Conservation (phyloP, 495 filamentous ascomycete genomes). For the Lineolata rhizophorae region DNA sequence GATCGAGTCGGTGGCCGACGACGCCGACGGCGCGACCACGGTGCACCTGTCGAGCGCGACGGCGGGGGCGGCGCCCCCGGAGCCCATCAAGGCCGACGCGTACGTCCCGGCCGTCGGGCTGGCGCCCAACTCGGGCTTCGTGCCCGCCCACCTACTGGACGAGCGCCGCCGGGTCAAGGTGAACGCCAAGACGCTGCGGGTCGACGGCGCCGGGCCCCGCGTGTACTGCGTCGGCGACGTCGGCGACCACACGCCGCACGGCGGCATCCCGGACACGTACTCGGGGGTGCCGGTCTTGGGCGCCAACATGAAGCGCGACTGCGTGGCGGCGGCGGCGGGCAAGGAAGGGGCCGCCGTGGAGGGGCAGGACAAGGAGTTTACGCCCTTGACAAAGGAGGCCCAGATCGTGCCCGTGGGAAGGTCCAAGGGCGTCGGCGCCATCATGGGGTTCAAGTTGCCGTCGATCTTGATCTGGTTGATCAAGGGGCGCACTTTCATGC, state of each 20-base stretch:
- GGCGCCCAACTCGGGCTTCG: slow-evolving; percentile 23
- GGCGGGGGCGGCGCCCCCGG: background rate
- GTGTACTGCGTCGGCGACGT: slow-evolving; percentile 29
- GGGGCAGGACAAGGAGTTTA: slow-evolving; percentile 13
- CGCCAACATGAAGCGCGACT: slow-evolving; percentile 24
- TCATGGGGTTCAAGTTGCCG: slow-evolving; percentile 29
- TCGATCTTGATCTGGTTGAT: slow-evolving; percentile 33
- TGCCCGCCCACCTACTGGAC: slow-evolving; percentile 17
- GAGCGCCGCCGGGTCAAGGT: slow-evolving; percentile 21
- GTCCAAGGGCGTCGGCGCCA: slow-evolving; percentile 31
- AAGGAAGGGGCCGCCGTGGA: background rate
- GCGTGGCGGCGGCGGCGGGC: slow-evolving; percentile 8
- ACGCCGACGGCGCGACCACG: slow-evolving; percentile 9
- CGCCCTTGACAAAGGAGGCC: slow-evolving; percentile 13
- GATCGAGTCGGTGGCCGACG: slow-evolving; percentile 7
- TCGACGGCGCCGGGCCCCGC: slow-evolving; percentile 24
- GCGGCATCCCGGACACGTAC: slow-evolving; percentile 20
- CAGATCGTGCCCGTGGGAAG: slow-evolving; percentile 31
- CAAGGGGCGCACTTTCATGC: slow-evolving; percentile 40
- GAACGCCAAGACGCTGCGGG: slow-evolving; percentile 22
- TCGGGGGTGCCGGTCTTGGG: slow-evolving; percentile 20
- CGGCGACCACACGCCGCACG: slow-evolving; percentile 6
- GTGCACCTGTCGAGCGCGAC: slow-evolving; percentile 17
- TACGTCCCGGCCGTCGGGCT: slow-evolving; percentile 28
- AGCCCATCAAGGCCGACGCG: slow-evolving; percentile 21